Evolutionary conservation across 352 stramenopile species (phyloP).

Genomic region (Pythium chondricola): DNA sequence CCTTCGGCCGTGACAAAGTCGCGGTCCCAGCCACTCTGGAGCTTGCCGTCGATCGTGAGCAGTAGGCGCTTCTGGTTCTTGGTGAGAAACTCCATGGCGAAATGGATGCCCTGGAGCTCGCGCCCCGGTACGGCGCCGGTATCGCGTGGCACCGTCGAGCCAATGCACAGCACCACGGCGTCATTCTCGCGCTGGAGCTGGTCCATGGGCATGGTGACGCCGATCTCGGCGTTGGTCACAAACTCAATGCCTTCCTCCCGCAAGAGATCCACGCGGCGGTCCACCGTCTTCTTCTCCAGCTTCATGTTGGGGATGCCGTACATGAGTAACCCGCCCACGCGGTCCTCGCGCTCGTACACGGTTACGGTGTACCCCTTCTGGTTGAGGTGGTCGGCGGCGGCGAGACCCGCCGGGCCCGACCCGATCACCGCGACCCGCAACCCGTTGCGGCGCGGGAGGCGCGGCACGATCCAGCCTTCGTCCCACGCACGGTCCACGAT

Average conservation of each 20-base stretch:
- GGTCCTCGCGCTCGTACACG: conserved; percentile 96
- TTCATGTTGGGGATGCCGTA: conserved; percentile 99
- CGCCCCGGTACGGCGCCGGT: conserved; percentile 77
- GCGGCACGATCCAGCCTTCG: conserved; percentile 93
- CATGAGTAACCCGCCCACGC: conserved; percentile 94
- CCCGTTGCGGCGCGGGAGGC: conserved; percentile 90
- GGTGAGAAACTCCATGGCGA: conserved; percentile 96
- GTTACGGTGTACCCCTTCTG: conserved; percentile 97
- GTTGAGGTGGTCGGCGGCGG: conserved; percentile 95
- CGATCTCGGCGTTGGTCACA: conserved; percentile 93
- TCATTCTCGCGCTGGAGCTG: conserved; percentile 77
- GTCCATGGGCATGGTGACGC: conserved; percentile 77
- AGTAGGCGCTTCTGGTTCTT: conserved; percentile 97
- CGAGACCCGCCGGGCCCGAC: conserved; percentile 89
- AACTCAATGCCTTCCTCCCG: conserved; percentile 97
- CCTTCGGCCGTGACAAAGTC: conserved; percentile 95
- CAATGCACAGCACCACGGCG: conserved; percentile 92
- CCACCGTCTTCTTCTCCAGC: conserved; percentile 96
- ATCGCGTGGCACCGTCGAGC: conserved; percentile 93
- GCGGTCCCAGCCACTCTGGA: conserved; percentile 94
- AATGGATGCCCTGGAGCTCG: conserved; percentile 94
- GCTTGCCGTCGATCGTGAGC: conserved; percentile 92
- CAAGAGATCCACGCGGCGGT: conserved; percentile 92
- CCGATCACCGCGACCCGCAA: conserved; percentile 95
- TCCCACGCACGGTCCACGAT: conserved; percentile 96